phyloP scores from a whole-genome alignment of 371 early-diverging fungal genomes.

The Mucor piriformis region DNA sequence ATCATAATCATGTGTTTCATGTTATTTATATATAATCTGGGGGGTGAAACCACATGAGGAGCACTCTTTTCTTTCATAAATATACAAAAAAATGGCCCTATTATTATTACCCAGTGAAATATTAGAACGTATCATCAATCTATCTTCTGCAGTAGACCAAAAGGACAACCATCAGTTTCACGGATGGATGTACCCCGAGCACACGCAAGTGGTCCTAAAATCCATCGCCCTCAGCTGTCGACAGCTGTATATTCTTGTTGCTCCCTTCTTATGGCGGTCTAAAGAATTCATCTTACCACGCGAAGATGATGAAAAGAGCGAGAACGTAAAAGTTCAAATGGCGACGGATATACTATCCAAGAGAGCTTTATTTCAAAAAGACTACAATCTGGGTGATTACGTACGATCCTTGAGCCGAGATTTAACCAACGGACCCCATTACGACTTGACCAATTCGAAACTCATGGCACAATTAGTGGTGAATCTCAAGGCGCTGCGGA shows the following conservation, averaged over 20 bases:
- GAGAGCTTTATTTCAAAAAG: conserved; percentile 29
- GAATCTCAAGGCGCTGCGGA: conserved; percentile 42
- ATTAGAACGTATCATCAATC: conserved; percentile 34
- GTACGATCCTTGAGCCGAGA: conserved; percentile 48
- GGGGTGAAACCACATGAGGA: no score
- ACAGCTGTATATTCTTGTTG: conserved; percentile 35
- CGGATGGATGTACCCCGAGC: conserved; percentile 49
- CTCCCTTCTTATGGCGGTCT: conserved; percentile 52
- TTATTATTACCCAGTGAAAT: conserved; percentile 45
- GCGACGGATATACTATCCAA: conserved; percentile 45
- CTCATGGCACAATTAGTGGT: conserved; percentile 44
- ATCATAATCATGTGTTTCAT: conserved; percentile 6
- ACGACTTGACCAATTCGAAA: conserved; percentile 41
- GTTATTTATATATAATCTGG: no score
- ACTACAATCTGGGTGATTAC: conserved; percentile 34
- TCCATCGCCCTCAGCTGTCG: conserved; percentile 42
- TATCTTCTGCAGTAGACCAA: conserved; percentile 21
- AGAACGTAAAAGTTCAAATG: conserved; percentile 22
- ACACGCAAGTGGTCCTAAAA: conserved; percentile 35
- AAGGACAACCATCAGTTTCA: conserved; percentile 29
- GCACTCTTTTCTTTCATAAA: conserved; percentile 3
- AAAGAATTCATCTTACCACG: conserved; percentile 53
- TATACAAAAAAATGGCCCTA: conserved; percentile 9
- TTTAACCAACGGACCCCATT: conserved; percentile 39
- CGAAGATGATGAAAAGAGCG: conserved; percentile 35